Base-by-base conservation (phyloP, 2,329 filamentous ascomycete genomes). In the Pseudogymnoascus sp. region DNA sequence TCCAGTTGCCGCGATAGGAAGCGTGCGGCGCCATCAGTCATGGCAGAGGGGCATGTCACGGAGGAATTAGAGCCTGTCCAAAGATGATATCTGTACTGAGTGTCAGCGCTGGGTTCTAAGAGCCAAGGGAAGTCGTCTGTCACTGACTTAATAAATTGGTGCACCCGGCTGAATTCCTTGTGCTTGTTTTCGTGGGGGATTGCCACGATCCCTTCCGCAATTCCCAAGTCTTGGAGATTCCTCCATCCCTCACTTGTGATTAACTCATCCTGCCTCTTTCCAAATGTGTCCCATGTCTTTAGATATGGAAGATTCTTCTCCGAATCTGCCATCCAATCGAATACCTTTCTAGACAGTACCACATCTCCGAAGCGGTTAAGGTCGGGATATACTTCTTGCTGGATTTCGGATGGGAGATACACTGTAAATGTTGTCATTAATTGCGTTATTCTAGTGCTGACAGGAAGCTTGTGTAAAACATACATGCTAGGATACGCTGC, bases 221-320 rank as follows among this genome's bases (percentile, higher is more conserved):
- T 78, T 0, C 84, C 84, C 65, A 85, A 81, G 1, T 78, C 75
- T 65, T 86, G 83, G 2, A 88, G 75, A 39, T 78, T 75, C 38
- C 79, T 77, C 88, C 88, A 91, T 28, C 88, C 87, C 64, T 86
- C 80, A 0, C 81, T 79, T 0, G 86, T 86, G 36, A 88, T 77
- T 1, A 90, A 74, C 35, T 83, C 79, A 53, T 82, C 81, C 6
- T 75, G 80, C 58, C 80, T 80, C 58, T 77, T 76, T 1, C 87
- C 86, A 69, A 88, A 88, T 0, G 81, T 80, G 67, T 86, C 81
- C 9, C 83, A 77, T 1, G 82, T 80, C 41, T 78, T 64, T 22
- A 68, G 25, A 60, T 66, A 68, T 4, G 65, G 67, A 47, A 82
- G 79, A 64, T 88, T 85, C 41, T 75, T 78, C 71, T 90, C 87